Evolutionary conservation across 2,329 filamentous ascomycete genomes (phyloP).

Genomic region (Lithohypha guttulata): DNA sequence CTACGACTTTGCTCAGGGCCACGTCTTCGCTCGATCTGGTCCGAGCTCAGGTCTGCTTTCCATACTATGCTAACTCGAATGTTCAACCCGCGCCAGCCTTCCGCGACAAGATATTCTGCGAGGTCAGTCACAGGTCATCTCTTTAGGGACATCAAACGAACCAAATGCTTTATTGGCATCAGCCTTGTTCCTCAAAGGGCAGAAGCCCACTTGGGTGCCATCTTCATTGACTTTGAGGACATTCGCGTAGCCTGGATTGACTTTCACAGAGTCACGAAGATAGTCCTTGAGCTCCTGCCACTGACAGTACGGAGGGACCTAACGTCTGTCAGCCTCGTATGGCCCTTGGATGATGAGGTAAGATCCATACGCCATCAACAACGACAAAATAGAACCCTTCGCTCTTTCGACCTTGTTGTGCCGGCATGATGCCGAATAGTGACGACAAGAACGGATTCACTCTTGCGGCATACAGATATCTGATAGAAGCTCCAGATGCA

Average conservation of each 20-base stretch:
- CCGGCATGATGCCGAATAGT: slow-evolving; percentile 6
- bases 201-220: slow-evolving; percentile 6
- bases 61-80: slow-evolving; percentile 7
- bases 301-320: slow-evolving; percentile 21
- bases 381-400: slow-evolving; percentile 20
- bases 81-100: slow-evolving; percentile 7
- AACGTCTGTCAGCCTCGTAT: neutral
- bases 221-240: slow-evolving; percentile 6
- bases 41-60: slow-evolving; percentile 6
- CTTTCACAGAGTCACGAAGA: slow-evolving; percentile 9
- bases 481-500: neutral
- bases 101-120: slow-evolving; percentile 6
- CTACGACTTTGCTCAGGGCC: slow-evolving; percentile 8
- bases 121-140: neutral
- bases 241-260: slow-evolving; percentile 2
- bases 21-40: slow-evolving; percentile 6
- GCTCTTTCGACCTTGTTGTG: slow-evolving; percentile 10
- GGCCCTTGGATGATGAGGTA: neutral
- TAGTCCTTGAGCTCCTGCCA: slow-evolving; percentile 23
- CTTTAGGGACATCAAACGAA: neutral
- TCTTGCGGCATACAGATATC: neutral
- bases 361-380: slow-evolving; percentile 16
- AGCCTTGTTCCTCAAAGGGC: slow-evolving; percentile 6
- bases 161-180: slow-evolving; percentile 7
- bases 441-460: neutral